Conservation (phyloP, 345 rosid species). For the Excoecaria cochinchinensis region DNA sequence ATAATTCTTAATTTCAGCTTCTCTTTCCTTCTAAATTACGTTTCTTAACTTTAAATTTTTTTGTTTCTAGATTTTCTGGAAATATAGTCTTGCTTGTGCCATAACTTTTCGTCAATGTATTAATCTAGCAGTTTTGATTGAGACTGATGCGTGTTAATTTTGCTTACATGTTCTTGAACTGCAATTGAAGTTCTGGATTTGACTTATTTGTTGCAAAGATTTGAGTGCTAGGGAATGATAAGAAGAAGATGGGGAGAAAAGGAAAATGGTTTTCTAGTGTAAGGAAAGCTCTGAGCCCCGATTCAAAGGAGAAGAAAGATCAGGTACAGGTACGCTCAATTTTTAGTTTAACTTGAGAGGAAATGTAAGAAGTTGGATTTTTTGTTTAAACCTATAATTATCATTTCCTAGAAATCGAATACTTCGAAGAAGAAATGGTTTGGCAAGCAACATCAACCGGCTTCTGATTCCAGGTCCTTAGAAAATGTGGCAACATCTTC, state of each 20-base stretch:
- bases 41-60: no score
- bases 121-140: neutral
- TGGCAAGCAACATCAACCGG: conserved; percentile 44
- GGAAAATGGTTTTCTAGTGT: conserved; percentile 90
- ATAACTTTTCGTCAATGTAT: neutral
- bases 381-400: neutral
- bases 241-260: conserved; percentile 80
- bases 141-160: neutral
- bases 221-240: conserved; percentile 34
- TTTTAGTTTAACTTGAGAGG: neutral
- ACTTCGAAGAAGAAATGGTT: conserved; percentile 65
- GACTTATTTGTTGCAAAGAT: conserved; percentile 12
- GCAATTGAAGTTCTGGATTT: conserved; percentile 8
- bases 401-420: conserved; percentile 12
- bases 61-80: neutral
- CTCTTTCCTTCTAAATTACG: neutral
- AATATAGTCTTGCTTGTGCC: neutral
- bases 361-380: neutral
- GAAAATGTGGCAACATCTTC: conserved; percentile 24
- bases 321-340: conserved; percentile 28
- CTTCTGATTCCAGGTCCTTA: conserved; percentile 31
- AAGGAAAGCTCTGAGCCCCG: conserved; percentile 82
- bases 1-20: neutral
- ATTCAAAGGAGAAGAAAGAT: conserved; percentile 56
- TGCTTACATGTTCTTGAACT: neutral